Percentiles rank a stretch among this genome's conserved stretches.
Conservation (phyloP, 345 rosid genomes). For the Balakata baccata region DNA sequence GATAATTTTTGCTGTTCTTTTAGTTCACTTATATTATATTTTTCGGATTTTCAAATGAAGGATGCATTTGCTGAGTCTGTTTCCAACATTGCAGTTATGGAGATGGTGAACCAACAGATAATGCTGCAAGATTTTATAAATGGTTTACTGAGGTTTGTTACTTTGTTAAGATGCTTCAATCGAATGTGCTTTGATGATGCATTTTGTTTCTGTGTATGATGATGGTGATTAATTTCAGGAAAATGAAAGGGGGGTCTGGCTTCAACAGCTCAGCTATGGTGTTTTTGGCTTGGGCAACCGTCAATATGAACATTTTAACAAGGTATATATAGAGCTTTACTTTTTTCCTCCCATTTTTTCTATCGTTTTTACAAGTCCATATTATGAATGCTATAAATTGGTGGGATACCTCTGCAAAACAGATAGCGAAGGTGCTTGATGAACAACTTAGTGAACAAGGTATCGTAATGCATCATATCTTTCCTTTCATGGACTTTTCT, state of each 20-base stretch:
- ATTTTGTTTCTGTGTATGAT: background rate
- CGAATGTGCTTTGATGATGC: background rate
- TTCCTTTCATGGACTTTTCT: background rate
- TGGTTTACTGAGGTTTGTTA: constrained; percentile 84
- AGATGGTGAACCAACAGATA: constrained; percentile 97
- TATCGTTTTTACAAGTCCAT: background rate
- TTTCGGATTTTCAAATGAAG: background rate
- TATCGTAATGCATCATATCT: constrained; percentile 19
- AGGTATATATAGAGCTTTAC: constrained; percentile 42
- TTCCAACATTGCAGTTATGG: constrained; percentile 55
- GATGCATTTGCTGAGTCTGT: background rate
- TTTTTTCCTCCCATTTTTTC: background rate
- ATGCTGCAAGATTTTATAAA: constrained; percentile 91
- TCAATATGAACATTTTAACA: constrained; percentile 93
- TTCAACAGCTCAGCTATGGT: constrained; percentile 64
- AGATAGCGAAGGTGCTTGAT: constrained; percentile 63
- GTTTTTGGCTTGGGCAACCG: constrained; percentile 89
- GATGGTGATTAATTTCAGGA: constrained; percentile 36
- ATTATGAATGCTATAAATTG: background rate
- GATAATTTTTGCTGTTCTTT: constrained; percentile 14
- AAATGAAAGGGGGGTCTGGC: constrained; percentile 53
- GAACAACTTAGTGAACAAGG: constrained; percentile 61
- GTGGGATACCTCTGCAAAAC: constrained; percentile 14
- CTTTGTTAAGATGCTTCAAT: background rate
- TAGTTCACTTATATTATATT: background rate